A percentile compares a stretch with the other conserved stretches of the same genome.
These are phyloP conservation scores for Excoecaria agallocha DNA, from an alignment of 345 rosid genomes.

Conservation along the genomic window DNA sequence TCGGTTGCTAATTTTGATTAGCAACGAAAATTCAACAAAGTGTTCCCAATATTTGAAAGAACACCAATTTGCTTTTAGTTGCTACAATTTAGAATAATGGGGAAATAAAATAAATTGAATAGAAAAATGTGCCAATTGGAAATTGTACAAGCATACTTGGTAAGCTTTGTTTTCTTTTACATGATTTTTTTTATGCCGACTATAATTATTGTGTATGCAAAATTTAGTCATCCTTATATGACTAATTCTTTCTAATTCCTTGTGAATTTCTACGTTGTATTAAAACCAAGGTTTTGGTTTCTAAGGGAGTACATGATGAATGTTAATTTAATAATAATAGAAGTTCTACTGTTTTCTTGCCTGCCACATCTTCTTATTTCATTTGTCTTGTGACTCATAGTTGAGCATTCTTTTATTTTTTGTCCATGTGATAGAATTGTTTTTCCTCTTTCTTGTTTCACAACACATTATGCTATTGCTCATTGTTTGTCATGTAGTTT, in stretches of 20 bases:
- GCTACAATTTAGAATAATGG: background rate
- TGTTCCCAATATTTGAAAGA: too few species aligned
- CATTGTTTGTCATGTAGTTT: too few species aligned
- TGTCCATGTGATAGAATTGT: background rate
- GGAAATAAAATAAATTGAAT: background rate
- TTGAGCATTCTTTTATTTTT: background rate
- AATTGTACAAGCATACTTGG: conserved; percentile 34
- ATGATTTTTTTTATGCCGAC: too few species aligned
- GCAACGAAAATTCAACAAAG: too few species aligned
- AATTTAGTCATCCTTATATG: background rate
- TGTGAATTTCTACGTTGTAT: background rate
- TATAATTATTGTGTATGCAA: background rate
- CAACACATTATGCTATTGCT: too few species aligned
- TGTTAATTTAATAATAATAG: background rate
- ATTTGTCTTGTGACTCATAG: too few species aligned
- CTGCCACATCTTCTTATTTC: too few species aligned
- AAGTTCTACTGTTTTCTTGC: background rate
- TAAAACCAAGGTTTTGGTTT: background rate
- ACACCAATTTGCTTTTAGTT: background rate
- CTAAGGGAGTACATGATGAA: background rate
- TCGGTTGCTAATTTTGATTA: too few species aligned
- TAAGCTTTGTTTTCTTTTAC: too few species aligned
- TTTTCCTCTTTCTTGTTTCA: background rate
- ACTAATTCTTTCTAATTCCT: too few species aligned
- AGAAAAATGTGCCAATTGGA: background rate